Conservation (phyloP, 495 filamentous ascomycete species). For the Peziza echinospora region DNA sequence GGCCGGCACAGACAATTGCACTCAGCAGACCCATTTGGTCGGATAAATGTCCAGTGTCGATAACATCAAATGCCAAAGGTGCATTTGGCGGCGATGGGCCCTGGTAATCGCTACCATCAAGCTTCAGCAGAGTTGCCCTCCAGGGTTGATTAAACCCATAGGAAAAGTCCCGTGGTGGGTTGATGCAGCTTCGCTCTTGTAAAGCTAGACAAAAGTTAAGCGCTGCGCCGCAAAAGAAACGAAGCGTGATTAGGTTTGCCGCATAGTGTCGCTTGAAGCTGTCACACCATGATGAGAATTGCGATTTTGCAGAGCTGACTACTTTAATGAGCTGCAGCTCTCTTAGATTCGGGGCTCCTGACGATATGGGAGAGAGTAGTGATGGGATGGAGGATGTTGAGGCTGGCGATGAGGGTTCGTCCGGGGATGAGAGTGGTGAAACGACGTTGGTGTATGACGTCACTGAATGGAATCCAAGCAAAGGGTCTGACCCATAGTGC, state of each 20-base stretch:
- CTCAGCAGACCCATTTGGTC: constrained; percentile 30
- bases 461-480: constrained; percentile 24
- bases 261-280: constrained; percentile 12
- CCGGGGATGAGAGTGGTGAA: constrained; percentile 8
- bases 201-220: constrained; percentile 28
- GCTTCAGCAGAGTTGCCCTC: constrained; percentile 17
- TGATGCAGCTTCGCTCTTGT: constrained; percentile 15
- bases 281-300: constrained; percentile 20
- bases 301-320: constrained; percentile 6
- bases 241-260: constrained; percentile 19
- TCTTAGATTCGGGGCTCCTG: background rate
- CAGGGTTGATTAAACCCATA: constrained; percentile 1
- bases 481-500: constrained; percentile 26
- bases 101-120: constrained; percentile 24
- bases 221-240: constrained; percentile 26
- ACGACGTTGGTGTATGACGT: constrained; percentile 9
- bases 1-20: constrained; percentile 26
- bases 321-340: constrained; percentile 2
- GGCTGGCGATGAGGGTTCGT: background rate
- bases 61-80: constrained; percentile 30
- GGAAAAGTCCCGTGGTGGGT: constrained; percentile 19
- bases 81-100: constrained; percentile 11
- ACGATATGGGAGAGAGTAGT: constrained; percentile 7
- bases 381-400: background rate
- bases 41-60: constrained; percentile 35